Evolutionary conservation across 2,329 filamentous ascomycete genomes (phyloP).

Genomic region (Epichloe brachyelytri): DNA sequence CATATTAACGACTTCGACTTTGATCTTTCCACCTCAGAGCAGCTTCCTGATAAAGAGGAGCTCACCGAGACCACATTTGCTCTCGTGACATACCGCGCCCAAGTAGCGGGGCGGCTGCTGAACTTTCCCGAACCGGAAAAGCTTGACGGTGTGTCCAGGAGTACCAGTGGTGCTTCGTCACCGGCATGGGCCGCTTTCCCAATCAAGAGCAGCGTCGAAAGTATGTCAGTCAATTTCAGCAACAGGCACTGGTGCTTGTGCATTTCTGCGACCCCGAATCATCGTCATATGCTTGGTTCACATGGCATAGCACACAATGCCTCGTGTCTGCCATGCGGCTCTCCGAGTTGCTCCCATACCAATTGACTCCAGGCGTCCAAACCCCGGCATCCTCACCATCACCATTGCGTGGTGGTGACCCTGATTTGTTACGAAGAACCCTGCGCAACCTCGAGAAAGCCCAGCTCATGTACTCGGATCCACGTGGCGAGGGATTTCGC

Average conservation of each 20-base stretch:
- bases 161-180: background rate
- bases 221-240: constrained; percentile 4
- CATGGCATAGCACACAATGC: constrained; percentile 8
- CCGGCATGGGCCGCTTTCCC: background rate
- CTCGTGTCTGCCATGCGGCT: constrained; percentile 6
- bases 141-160: background rate
- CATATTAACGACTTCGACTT: constrained; percentile 8
- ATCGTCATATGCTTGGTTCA: constrained; percentile 7
- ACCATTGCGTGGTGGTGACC: background rate
- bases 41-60: constrained; percentile 4
- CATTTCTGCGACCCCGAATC: constrained; percentile 8
- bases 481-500: constrained; percentile 6
- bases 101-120: constrained; percentile 3
- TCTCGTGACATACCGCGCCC: constrained; percentile 4
- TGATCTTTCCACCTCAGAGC: background rate
- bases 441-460: constrained; percentile 4
- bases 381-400: background rate
- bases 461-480: constrained; percentile 6
- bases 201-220: background rate
- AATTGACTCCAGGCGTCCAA: background rate
- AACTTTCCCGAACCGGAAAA: background rate
- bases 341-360: constrained; percentile 1
- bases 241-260: constrained; percentile 2
- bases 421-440: constrained; percentile 1
- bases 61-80: constrained; percentile 8